These are phyloP conservation scores for Diaporthe eres DNA, from an alignment of 2,329 filamentous ascomycete genomes.

Conservation along the genomic window DNA sequence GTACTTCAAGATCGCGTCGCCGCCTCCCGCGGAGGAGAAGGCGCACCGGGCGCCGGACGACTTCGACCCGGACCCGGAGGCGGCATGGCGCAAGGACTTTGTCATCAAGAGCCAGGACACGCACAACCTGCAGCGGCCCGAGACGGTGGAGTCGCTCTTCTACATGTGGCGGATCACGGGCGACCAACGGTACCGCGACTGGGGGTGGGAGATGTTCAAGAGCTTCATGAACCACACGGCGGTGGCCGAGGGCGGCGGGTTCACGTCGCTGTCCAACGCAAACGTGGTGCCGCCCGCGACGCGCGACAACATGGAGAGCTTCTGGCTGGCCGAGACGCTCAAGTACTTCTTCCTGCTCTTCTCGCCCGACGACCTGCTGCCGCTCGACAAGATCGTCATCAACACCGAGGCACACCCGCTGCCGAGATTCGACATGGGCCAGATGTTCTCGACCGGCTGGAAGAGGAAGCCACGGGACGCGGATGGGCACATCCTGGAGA, in stretches of 20 bases:
- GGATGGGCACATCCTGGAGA: constrained; percentile 55
- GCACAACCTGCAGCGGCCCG: constrained; percentile 95
- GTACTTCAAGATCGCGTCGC: constrained; percentile 83
- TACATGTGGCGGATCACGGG: constrained; percentile 99
- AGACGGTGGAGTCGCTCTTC: constrained; percentile 96
- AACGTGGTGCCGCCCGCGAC: constrained; percentile 76
- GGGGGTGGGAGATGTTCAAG: constrained; percentile 99
- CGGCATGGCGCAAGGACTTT: constrained; percentile 83
- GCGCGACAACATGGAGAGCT: constrained; percentile 97
- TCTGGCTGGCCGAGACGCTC: constrained; percentile 97
- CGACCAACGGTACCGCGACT: constrained; percentile 89
- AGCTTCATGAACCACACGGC: constrained; percentile 89
- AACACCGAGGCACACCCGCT: constrained; percentile 97
- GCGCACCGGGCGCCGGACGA: constrained; percentile 63
- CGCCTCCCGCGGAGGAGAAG: constrained; percentile 74
- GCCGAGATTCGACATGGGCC: constrained; percentile 86
- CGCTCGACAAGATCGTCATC: constrained; percentile 88
- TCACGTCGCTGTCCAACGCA: constrained; percentile 85
- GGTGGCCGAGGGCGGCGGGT: constrained; percentile 83
- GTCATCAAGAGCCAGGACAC: constrained; percentile 84
- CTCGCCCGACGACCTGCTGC: constrained; percentile 84
- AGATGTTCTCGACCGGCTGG: constrained; percentile 86
- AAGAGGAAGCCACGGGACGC: constrained; percentile 74
- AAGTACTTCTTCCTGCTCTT: constrained; percentile 99
- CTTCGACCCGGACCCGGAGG: constrained; percentile 67